Conservation (phyloP, 73 alveolate genomes). For the Halteria grandinella region DNA sequence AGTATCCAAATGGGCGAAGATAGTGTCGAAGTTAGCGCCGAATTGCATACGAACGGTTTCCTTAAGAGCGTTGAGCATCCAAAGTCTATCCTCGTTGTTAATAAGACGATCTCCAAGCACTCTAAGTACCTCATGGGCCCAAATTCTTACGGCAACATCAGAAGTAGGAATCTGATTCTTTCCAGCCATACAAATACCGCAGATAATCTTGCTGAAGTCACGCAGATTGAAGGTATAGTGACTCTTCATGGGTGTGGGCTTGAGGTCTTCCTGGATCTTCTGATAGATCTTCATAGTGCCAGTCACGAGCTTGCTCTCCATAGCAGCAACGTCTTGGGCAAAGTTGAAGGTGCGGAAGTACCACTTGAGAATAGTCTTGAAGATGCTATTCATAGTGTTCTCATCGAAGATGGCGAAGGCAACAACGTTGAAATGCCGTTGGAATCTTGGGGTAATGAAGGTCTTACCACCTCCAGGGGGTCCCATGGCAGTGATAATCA, state of each 20-base stretch:
- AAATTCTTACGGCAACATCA: constrained; percentile 93
- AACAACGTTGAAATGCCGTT: constrained; percentile 93
- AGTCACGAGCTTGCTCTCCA: constrained; percentile 90
- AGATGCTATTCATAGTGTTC: constrained; percentile 91
- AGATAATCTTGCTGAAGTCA: constrained; percentile 98
- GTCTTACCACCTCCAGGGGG: constrained; percentile 99
- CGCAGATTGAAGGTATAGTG: constrained; percentile 99
- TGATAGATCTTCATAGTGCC: constrained; percentile 96
- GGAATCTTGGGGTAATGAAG: constrained; percentile 97
- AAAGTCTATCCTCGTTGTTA: constrained; percentile 96
- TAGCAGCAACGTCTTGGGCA: constrained; percentile 83
- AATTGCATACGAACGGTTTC: constrained; percentile 92
- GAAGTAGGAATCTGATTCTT: constrained; percentile 82
- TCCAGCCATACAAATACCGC: constrained; percentile 96
- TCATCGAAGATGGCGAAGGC: constrained; percentile 97
- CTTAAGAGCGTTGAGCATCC: constrained; percentile 95
- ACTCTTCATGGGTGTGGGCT: constrained; percentile 99
- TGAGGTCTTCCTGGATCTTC: constrained; percentile 92
- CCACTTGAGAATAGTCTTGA: constrained; percentile 96
- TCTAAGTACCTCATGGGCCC: constrained; percentile 99
- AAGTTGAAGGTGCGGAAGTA: constrained; percentile 81
- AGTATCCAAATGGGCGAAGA: constrained; percentile 81
- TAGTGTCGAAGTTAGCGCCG: constrained; percentile 93
- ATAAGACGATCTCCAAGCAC: constrained; percentile 99
- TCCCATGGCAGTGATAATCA: constrained; percentile 99